Evolutionary conservation across 805 yeast genomes (phyloP), one percentile per base, ranked within the genome.

Genomic region (Clavispora phyllophila): DNA sequence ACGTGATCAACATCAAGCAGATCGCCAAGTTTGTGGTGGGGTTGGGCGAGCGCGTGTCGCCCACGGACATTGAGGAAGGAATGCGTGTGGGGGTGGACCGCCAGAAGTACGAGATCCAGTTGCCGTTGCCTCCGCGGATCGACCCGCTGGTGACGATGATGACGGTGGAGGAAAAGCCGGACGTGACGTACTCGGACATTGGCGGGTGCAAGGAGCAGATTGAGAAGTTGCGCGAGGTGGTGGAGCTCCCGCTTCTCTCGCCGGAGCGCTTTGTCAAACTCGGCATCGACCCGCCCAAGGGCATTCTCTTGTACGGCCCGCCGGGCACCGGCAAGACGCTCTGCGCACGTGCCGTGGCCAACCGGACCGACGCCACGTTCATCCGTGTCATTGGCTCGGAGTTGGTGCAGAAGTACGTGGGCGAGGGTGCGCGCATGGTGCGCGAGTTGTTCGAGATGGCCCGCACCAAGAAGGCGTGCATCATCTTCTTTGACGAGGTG

Each of bases 401-500:
- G 67, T 76, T 93, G 62, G 99, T 93, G 24, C 99, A 93, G 66
- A 93, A 93, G 65, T 93, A 93, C 63, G 98, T 93, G 40, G 99
- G 99, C 62, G 99, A 93, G 71, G 99, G 99, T 71, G 99, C 99
- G 4, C 81, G 99, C 62, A 93, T 93, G 99, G 98, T 93, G 42
- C 81, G 99, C 67, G 99, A 93, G 69, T 76, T 93, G 58, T 93
- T 93, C 58, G 99, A 93, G 64, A 90, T 93, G 98, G 99, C 99
- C 2, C 84, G 99, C 63, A 86, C 98, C 28, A 93, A 93, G 68
- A 90, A 91, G 61, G 98, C 99, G 2, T 91, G 98, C 68, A 93
- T 93, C 60, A 91, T 93, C 44, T 93, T 93, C 69, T 93, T 93
- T 59, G 99, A 93, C 68, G 99, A 93, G 73, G 84, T 93, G 53